phyloP scores from a whole-genome alignment of 257 asterid species.

The Solanum habrochaites region DNA sequence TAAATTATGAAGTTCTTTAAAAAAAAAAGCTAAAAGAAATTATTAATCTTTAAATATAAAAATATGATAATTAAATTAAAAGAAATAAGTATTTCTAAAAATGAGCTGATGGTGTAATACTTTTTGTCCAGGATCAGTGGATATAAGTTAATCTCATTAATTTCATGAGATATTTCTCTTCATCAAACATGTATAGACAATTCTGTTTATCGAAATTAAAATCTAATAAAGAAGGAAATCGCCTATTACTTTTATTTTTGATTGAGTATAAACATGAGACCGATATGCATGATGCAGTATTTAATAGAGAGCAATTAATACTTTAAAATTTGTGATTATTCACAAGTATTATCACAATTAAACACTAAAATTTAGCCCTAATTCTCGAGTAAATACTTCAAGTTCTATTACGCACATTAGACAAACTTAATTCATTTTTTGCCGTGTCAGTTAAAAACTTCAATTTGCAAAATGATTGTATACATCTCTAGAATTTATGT shows the following conservation, averaged over 20 bases:
- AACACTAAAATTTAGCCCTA: not conserved
- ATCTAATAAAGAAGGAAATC: not conserved
- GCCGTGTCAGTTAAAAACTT: not conserved
- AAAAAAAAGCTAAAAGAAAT: too few relatives aligned
- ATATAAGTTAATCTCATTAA: not conserved
- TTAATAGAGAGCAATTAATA: not conserved
- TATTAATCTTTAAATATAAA: too few relatives aligned
- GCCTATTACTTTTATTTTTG: not conserved
- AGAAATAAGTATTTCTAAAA: too few relatives aligned
- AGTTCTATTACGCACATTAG: not conserved
- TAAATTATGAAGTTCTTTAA: too few relatives aligned
- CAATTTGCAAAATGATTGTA: not conserved
- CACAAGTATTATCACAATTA: not conserved
- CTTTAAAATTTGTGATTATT: not conserved
- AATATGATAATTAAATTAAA: too few relatives aligned
- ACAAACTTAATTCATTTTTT: not conserved
- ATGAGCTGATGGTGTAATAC: too few relatives aligned
- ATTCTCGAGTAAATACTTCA: not conserved
- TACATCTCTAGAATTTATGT: not conserved
- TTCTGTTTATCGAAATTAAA: fast-evolving
- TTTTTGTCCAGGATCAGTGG: too few relatives aligned
- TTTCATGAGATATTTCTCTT: not conserved
- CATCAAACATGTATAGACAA: not conserved
- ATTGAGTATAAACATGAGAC: not conserved
- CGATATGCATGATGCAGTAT: not conserved